Evolutionary conservation across 176 grass and related monocot species (phyloP), one percentile per base, ranked within the genome.

Genomic region (Cenchrus americanus): DNA sequence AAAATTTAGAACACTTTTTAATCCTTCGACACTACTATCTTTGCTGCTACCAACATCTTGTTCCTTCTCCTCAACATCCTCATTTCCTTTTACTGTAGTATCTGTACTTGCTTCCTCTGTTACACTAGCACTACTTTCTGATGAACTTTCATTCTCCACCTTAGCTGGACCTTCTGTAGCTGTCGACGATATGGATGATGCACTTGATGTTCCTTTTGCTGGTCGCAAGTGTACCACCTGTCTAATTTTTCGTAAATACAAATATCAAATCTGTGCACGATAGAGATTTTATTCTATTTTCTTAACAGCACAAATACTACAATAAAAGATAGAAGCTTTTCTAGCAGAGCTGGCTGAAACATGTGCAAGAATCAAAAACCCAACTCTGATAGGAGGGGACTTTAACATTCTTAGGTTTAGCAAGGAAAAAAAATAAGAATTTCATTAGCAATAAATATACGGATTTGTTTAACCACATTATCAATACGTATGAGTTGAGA

Each of bases 181-280:
- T 76, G 76, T 71, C 15, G 81, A 63, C 74, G 80, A 55, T 43
- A 87, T 6, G 61, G 85, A 75, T 15, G 90, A 82, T 61, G 81
- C 50, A 40, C 51, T 85, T 64, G 82, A 92, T 78, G 78, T 77
- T 92, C 90, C 86, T 85, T 89, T 95, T 65, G 86, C 77, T 41
- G 89, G 74, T 78, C 81, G 87, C 83, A 98, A 81, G 76, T 90
- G 88, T 86, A 94, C 96, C 41, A 90, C 96, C 91, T 98, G 87
- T 92, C 88, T 90, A 92, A 86, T 88, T 58, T 80, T 87, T 88
- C 26, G 53, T 84, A 84, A 79, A 70, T 91, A 87, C 80, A 82
- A 78, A 82, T 73, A 86, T 84, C 74, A 80, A 63, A 88, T 74
- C 61, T 79, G 72, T 23, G 62, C 48, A 62, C 57, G 80, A 89